A percentile compares a stretch with the other conserved stretches of the same genome.
These are phyloP conservation scores for Shiraia sp. DNA, from an alignment of 2,329 filamentous ascomycete species.

Conservation along the genomic window DNA sequence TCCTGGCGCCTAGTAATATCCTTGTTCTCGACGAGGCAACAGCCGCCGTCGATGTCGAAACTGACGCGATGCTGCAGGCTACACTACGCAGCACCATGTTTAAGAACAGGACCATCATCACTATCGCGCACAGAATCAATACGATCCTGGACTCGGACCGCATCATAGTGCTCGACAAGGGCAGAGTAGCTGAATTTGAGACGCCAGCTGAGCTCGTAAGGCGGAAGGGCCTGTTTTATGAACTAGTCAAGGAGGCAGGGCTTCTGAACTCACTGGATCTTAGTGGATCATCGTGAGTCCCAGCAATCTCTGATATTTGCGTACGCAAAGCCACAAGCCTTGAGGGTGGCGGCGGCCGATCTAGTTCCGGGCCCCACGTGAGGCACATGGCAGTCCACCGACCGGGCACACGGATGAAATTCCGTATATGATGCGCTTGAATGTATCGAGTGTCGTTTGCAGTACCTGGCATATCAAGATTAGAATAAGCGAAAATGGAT, in stretches of 20 bases:
- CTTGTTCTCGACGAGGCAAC: constrained; percentile 97
- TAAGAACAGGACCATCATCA: constrained; percentile 93
- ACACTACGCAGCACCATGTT: constrained; percentile 71
- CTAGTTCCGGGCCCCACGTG: not conserved
- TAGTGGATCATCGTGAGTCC: not conserved
- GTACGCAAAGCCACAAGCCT: too few relatives aligned
- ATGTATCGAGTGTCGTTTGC: too few relatives aligned
- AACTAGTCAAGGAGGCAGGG: constrained; percentile 88
- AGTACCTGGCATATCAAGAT: too few relatives aligned
- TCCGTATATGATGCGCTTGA: not conserved
- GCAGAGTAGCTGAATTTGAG: constrained; percentile 90
- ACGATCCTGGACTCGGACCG: constrained; percentile 89
- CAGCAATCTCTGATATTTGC: too few relatives aligned
- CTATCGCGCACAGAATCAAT: constrained; percentile 97
- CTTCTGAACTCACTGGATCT: constrained; percentile 53
- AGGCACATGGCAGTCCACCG: not conserved
- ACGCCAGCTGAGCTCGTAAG: constrained; percentile 77
- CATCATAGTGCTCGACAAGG: constrained; percentile 90
- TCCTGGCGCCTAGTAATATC: constrained; percentile 95
- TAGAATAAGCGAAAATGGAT: not conserved
- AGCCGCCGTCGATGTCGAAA: constrained; percentile 71
- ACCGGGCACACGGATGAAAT: not conserved
- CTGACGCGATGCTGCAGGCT: constrained; percentile 66
- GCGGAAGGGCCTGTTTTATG: constrained; percentile 79
- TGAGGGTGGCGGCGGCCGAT: not conserved